phyloP scores from a whole-genome alignment of 768 basidiomycete genomes.

The Tulasnella sp. region DNA sequence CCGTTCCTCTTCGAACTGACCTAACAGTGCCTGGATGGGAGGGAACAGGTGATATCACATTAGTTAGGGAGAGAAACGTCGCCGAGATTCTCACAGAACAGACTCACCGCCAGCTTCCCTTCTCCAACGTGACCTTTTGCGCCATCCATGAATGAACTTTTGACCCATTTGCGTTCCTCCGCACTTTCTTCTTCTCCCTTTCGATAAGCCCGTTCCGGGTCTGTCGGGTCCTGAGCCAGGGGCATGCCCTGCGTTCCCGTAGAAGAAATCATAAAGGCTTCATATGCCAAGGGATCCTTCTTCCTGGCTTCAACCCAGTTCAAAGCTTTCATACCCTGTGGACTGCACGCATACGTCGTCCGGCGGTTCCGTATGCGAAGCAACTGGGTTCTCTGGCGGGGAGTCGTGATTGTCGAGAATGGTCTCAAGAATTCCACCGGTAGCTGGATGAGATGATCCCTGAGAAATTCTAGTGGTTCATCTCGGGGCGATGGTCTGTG shows the following conservation, averaged over 20 bases:
- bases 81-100: neutral
- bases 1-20: slow-evolving; percentile 77
- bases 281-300: slow-evolving; percentile 72
- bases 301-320: slow-evolving; percentile 56
- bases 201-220: slow-evolving; percentile 9
- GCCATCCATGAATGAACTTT: slow-evolving; percentile 60
- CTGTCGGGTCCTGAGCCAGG: slow-evolving; percentile 20
- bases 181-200: slow-evolving; percentile 55
- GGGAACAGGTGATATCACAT: neutral
- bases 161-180: slow-evolving; percentile 74
- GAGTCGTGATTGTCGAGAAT: slow-evolving; percentile 53
- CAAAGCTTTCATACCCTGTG: slow-evolving; percentile 48
- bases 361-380: slow-evolving; percentile 73
- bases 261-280: slow-evolving; percentile 37
- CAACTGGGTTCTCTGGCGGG: slow-evolving; percentile 68
- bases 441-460: slow-evolving; percentile 59
- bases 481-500: slow-evolving; percentile 63
- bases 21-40: slow-evolving; percentile 51
- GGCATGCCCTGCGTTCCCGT: slow-evolving; percentile 23
- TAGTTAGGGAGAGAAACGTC: neutral
- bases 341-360: slow-evolving; percentile 59
- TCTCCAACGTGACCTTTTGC: slow-evolving; percentile 39
- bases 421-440: slow-evolving; percentile 63
- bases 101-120: slow-evolving; percentile 28
- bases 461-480: slow-evolving; percentile 67